Base-by-base conservation (phyloP, 768 basidiomycete species). In the Collybia sp. region DNA sequence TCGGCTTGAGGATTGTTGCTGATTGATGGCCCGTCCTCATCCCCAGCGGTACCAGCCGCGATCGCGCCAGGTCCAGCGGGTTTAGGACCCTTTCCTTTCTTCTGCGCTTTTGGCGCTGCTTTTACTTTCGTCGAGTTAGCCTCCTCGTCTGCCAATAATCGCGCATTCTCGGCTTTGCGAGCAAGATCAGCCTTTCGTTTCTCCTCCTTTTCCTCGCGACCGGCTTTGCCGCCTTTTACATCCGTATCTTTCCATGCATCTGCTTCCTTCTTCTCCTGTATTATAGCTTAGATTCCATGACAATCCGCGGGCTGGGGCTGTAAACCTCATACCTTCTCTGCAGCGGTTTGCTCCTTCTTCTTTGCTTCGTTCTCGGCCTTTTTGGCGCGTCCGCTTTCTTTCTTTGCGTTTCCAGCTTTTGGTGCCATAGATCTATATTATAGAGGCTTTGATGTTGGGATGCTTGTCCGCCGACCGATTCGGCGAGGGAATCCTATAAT, bases 331-430 rank as follows among this genome's bases (percentile, higher is more conserved):
- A 83, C 89, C 68, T 77, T 82, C 11, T 81, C 87, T 6, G 72
- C 73, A 10, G 71, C 73, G 0, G 73, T 82, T 3, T 71, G 73
- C 5, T 76, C 79, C 50, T 79, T 75, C 65, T 93, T 93, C 73
- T 85, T 90, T 8, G 78, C 72, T 60, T 91, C 89, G 60, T 92
- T 93, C 59, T 93, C 88, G 18, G 89, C 89, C 64, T 96, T 96
- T 69, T 91, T 93, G 1, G 93, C 86, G 44, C 88, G 68, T 3
- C 93, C 93, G 36, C 80, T 67, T 65, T 95, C 93, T 63, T 95
- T 95, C 82, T 95, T 96, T 47, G 89, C 73, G 72, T 93, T 95
- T 55, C 76, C 81, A 51, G 84, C 88, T 65, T 90, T 91, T 1
- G 93, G 93, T 40, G 93, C 67, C 93, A 94, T 93, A 19, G 43